Evolutionary conservation across 768 basidiomycete genomes (phyloP), one percentile per base, ranked within the genome.

Genomic region (Xerocomellus chrysenteron): DNA sequence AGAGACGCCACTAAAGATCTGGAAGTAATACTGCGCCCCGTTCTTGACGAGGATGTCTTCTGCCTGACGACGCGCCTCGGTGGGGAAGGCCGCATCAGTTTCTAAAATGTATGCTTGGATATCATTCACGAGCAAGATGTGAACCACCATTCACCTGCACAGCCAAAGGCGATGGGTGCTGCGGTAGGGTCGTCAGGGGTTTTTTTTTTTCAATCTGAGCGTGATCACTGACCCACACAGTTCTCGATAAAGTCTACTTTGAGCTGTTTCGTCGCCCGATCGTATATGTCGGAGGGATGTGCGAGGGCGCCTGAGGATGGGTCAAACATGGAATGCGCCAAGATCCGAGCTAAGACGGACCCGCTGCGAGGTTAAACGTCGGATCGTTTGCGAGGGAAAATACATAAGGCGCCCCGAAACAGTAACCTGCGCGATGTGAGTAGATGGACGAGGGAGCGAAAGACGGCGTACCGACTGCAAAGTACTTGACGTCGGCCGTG

Each of bases 91-190:
- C 2, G 62, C 58, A 64, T 87, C 86, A n/a, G 60, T 73, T 68
- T 86, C 85, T 82, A 64, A 7, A 47, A 5, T 14, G 43, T 3
- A 12, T 35, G 35, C 39, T 54, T 16, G 9, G 40, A 24, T 12
- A 33, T n/a, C 11, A 17, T 35, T 0, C n/a, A 51, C 11, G 35
- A 26, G 7, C 3, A 9, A 7, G 33, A 44, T 3, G 7, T 40
- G 40, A 45, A 13, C 16, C n/a, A 11, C 52, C 33, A 46, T 62
- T 41, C 50, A 80, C 84, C 84, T 57, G 82, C 83, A 55, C 82
- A 83, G 24, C 81, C 76, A 57, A 86, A 64, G 3, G 84, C 67
- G 10, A 86, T 66, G 0, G 83, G 85, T 16, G 74, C 85, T 86
- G 54, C 26, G n/a, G 40, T 13, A 32, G 26, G 39, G 10, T 5